These are phyloP conservation scores for Mortierella sp. DNA, from an alignment of 371 early-diverging fungal species.

Conservation along the genomic window DNA sequence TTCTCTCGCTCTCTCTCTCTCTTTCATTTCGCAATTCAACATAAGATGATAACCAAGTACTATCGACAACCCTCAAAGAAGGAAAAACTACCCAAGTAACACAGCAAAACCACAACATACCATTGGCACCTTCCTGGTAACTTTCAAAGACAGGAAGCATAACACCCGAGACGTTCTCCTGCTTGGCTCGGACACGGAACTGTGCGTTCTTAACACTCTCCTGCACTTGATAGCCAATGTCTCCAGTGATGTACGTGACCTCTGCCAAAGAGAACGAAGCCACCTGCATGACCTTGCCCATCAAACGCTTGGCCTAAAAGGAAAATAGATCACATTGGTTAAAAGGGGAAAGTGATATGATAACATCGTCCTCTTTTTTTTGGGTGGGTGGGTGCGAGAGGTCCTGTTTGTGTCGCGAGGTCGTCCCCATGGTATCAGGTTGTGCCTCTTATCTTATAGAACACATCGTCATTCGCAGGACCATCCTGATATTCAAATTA, in stretches of 20 bases:
- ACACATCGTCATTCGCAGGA: background rate
- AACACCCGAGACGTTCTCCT: slow-evolving; percentile 98
- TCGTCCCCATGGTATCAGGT: background rate
- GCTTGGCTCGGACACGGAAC: slow-evolving; percentile 90
- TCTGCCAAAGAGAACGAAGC: slow-evolving; percentile 99
- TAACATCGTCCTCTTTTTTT: background rate
- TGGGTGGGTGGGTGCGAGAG: background rate
- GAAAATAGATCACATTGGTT: slow-evolving; percentile 10
- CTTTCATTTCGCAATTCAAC: background rate
- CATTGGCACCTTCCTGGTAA: slow-evolving; percentile 88
- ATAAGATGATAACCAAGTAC: background rate
- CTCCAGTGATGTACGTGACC: slow-evolving; percentile 98
- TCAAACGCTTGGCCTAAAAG: slow-evolving; percentile 85
- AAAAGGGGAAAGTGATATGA: slow-evolving; percentile 13
- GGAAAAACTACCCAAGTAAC: slow-evolving; percentile 5
- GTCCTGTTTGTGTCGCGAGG: background rate
- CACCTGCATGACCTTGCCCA: slow-evolving; percentile 98
- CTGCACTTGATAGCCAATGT: slow-evolving; percentile 97
- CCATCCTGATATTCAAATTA: background rate
- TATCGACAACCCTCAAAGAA: background rate
- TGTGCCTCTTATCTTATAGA: background rate
- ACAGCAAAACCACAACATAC: slow-evolving; percentile 58
- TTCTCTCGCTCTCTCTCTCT: background rate
- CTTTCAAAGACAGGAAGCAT: slow-evolving; percentile 95
- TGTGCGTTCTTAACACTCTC: slow-evolving; percentile 94